Evolutionary conservation across 306 rosid genomes (phyloP), one percentile per base, ranked within the genome.

Genomic region (Prunus padus): DNA sequence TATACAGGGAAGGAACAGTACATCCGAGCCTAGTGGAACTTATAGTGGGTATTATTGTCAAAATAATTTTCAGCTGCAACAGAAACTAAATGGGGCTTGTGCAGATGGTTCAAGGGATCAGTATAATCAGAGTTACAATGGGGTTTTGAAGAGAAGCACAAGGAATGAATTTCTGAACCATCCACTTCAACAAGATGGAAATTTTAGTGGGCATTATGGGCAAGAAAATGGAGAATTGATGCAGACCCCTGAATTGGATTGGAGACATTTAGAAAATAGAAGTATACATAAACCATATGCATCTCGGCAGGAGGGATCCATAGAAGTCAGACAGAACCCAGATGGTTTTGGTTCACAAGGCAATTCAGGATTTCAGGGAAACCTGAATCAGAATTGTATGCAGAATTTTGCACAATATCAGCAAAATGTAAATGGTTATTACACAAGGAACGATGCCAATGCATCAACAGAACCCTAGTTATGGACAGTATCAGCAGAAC

Each of bases 401-500:
- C 82, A 81, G 55, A 78, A 73, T 44, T 31, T 19, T 67, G 67
- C 67, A 59, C 71, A 30, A 44, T 55, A 26, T 59, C 84, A 79
- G 84, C 65, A 49, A 65, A 51, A 78, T 52, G 26, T 57, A 49
- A 62, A 54, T 78, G 74, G 61, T 75, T 33, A 33, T 33, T 33
- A 33, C 40, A 33, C 40, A 33, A 33, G 40, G 40, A 33, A 5
- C 1, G 40, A 33, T 33, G 40, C 40, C 40, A 33, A 33, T 33
- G 6, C 18, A 73, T 72, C 82, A 67, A 61, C 86, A 82, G 26
- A 75, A 14, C 76, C 45, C 77, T 1, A 65, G 71, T 67, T 69
- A 73, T 44, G 88, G 82, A 73, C 88, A 40, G 14, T 33, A 69
- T 85, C 84, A 66, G 61, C 87, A 87, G 61, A 78, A 59, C 37